Conservation (phyloP, 805 yeast species). For the Cyberlindnera saturnus region DNA sequence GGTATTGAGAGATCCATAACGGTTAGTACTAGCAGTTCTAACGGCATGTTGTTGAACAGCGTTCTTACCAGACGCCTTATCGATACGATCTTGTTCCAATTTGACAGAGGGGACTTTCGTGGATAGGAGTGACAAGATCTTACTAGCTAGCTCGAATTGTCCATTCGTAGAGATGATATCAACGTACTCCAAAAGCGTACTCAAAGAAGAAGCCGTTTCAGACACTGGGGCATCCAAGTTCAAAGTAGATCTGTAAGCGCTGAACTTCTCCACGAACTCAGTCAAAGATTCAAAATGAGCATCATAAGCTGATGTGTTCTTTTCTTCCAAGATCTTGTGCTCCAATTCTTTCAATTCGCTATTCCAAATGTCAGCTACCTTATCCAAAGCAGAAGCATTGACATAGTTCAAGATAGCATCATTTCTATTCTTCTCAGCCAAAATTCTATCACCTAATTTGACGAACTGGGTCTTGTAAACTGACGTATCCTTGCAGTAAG, state of each 20-base stretch:
- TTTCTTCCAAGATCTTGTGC: constrained; percentile 31
- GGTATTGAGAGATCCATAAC: constrained; percentile 14
- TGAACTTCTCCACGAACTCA: constrained; percentile 76
- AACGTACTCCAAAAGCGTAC: constrained; percentile 75
- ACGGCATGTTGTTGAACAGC: constrained; percentile 13
- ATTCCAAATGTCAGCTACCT: constrained; percentile 78
- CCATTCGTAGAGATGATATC: constrained; percentile 77
- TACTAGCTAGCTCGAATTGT: constrained; percentile 72
- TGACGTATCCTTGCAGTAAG: constrained; percentile 42
- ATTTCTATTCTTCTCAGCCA: constrained; percentile 49
- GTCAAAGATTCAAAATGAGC: constrained; percentile 81
- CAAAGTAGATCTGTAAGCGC: constrained; percentile 58
- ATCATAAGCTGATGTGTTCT: constrained; percentile 57
- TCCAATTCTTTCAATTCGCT: constrained; percentile 55
- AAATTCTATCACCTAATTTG: constrained; percentile 73
- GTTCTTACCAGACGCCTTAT: constrained; percentile 48
- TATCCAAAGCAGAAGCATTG: constrained; percentile 76
- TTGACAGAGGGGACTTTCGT: constrained; percentile 63
- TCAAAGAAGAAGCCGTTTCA: constrained; percentile 27
- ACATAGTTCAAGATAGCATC: constrained; percentile 74
- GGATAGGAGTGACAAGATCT: constrained; percentile 66
- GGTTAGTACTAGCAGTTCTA: constrained; percentile 8
- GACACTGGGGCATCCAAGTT: constrained; percentile 24
- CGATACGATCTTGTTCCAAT: constrained; percentile 73
- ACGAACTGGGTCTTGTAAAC: constrained; percentile 51